Evolutionary conservation across 2,329 filamentous ascomycete genomes (phyloP), one percentile per base, ranked within the genome.

Genomic region (Sclerotinia glacialis): DNA sequence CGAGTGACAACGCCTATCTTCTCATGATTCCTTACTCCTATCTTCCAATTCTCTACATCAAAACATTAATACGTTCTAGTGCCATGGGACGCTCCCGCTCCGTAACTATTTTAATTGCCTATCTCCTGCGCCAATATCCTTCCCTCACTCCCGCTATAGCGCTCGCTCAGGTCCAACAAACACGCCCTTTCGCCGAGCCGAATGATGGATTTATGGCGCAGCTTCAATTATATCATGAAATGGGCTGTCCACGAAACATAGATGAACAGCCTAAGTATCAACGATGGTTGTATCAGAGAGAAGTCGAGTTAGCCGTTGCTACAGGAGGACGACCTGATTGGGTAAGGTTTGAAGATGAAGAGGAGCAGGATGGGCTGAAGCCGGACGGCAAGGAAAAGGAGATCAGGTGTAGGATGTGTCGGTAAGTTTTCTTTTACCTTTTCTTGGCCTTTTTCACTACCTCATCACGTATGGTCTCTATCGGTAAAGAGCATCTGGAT

Each of bases 31-130:
- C 16, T 12, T 9, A 2, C 7, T 42, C 34, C 21, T n/a, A 42
- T 55, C 9, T 62, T 62, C 47, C 7, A 28, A 40, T 21, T 8
- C 14, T 46, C 46, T 47, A 31, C 42, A 21, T 44, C 6, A 59
- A 65, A 49, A 26, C 7, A 46, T 67, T 72, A 66, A 72, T 54
- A 64, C 6, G 55, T 70, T 61, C 79, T n/a, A 97, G 95, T 83
- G 94, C 93, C 28, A 97, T 97, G 88, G 95, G 95, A 64, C 96
- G 96, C 79, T 97, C 93, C 44, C 91, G 95, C 67, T 98, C 94
- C 58, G 91, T 94, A 71, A 89, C 92, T 42, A 86, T 91, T 71
- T 85, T 92, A 65, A 85, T 96, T 67, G 94, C 95, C 69, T 98
- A 93, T 78, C 82, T 98, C 61, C 89, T 98, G 70, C 88, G 85